phyloP scores from a whole-genome alignment of 2,329 filamentous ascomycete species.

The Aspergillus fructus region DNA sequence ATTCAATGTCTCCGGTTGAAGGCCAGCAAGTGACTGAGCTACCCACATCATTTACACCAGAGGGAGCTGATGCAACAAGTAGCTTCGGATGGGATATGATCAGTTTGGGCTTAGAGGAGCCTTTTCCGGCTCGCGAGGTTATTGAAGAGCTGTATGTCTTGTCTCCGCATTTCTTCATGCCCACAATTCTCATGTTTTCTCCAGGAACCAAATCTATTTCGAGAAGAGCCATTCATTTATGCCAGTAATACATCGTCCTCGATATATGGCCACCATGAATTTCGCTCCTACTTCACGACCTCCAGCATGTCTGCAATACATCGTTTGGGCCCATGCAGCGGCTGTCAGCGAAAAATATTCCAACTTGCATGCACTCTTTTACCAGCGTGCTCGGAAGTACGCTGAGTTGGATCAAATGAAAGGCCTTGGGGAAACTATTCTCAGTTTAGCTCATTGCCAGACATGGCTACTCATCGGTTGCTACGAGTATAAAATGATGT shows the following conservation, averaged over 20 bases:
- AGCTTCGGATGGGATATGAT: slow-evolving; percentile 83
- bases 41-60: slow-evolving; percentile 20
- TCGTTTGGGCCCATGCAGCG: slow-evolving; percentile 94
- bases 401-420: slow-evolving; percentile 86
- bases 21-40: slow-evolving; percentile 18
- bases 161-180: neutral
- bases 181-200: slow-evolving; percentile 16
- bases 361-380: slow-evolving; percentile 81
- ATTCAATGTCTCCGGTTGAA: slow-evolving; percentile 25
- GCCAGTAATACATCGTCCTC: slow-evolving; percentile 85
- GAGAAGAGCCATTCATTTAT: slow-evolving; percentile 82
- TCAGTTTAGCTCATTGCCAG: slow-evolving; percentile 83
- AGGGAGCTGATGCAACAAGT: slow-evolving; percentile 24
- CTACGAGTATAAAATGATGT: slow-evolving; percentile 98
- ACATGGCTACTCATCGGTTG: slow-evolving; percentile 74
- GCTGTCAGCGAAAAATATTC: slow-evolving; percentile 79
- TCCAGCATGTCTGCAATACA: slow-evolving; percentile 84
- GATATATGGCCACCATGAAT: slow-evolving; percentile 86
- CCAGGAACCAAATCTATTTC: slow-evolving; percentile 80
- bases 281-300: slow-evolving; percentile 83
- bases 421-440: slow-evolving; percentile 84
- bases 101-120: slow-evolving; percentile 76
- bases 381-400: slow-evolving; percentile 85
- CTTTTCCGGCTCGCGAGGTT: slow-evolving; percentile 73
- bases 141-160: slow-evolving; percentile 74